Evolutionary conservation across 306 rosid genomes (phyloP).

Genomic region (Lotus japonicus): DNA sequence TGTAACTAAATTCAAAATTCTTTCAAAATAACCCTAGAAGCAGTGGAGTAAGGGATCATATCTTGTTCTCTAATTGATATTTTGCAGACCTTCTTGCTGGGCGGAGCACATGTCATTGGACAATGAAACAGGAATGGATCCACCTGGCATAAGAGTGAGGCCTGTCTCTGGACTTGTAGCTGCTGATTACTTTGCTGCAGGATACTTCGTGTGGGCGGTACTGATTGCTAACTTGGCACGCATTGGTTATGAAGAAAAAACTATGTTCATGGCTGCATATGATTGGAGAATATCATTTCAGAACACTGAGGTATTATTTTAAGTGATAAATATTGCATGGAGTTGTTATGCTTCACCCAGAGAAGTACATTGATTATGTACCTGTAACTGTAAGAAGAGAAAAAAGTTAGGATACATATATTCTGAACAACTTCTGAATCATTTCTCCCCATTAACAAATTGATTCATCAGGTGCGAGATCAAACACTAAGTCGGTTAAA

Average conservation of each 20-base stretch:
- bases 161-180: conserved; percentile 85
- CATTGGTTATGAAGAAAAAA: conserved; percentile 82
- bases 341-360: not conserved
- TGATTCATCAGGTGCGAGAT: conserved; percentile 61
- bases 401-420: not conserved
- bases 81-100: conserved; percentile 81
- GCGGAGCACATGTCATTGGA: conserved; percentile 80
- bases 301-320: conserved; percentile 62
- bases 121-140: conserved; percentile 84
- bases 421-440: not conserved
- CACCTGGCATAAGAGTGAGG: conserved; percentile 70
- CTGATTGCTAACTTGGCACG: conserved; percentile 81
- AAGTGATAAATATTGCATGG: not conserved
- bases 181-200: conserved; percentile 85
- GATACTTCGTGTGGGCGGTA: conserved; percentile 89
- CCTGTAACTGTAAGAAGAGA: not conserved
- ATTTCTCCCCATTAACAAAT: conserved; percentile 1
- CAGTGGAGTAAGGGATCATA: not conserved
- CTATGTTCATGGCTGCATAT: conserved; percentile 86
- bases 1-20: not conserved
- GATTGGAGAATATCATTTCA: conserved; percentile 91
- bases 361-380: conserved; percentile 15
- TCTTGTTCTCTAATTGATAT: conserved; percentile 12
- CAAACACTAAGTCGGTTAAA: conserved; percentile 74
- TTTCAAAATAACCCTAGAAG: not conserved